Evolutionary conservation across 2,329 filamentous ascomycete genomes (phyloP).

Genomic region (Calonectria hawksworthii): DNA sequence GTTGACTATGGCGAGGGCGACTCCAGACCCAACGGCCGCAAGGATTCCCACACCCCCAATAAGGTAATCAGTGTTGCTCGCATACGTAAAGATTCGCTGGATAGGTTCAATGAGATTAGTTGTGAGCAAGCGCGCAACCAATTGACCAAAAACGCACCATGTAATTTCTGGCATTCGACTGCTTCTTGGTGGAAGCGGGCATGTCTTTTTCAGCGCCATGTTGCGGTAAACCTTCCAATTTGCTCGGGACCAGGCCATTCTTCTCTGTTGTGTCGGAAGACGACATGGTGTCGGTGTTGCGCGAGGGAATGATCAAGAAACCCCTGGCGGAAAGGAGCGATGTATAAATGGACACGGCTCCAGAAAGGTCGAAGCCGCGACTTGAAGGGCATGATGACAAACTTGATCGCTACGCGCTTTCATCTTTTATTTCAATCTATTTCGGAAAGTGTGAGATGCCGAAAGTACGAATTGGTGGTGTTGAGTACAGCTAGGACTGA

Average conservation of each 20-base stretch:
- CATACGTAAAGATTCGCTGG: conserved; percentile 45
- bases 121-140: not conserved
- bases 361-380: not conserved
- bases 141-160: not conserved
- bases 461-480: not conserved
- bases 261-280: not conserved
- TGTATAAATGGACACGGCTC: not conserved
- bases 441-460: not conserved
- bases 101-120: not conserved
- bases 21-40: conserved; percentile 44
- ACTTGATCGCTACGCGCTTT: not conserved
- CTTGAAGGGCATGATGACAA: not conserved
- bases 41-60: conserved; percentile 40
- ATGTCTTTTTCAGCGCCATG: not conserved
- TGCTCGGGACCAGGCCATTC: not conserved
- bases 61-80: conserved; percentile 32
- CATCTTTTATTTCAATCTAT: not conserved
- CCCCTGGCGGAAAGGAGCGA: not conserved
- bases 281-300: not conserved
- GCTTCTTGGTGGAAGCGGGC: not conserved
- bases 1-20: conserved; percentile 46
- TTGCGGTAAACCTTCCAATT: not conserved
- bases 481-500: not conserved
- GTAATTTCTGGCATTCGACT: not conserved
- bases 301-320: not conserved